Evolutionary conservation across 768 basidiomycete species (phyloP), one percentile per base, ranked within the genome.

Genomic region (Termitomyces sp.): DNA sequence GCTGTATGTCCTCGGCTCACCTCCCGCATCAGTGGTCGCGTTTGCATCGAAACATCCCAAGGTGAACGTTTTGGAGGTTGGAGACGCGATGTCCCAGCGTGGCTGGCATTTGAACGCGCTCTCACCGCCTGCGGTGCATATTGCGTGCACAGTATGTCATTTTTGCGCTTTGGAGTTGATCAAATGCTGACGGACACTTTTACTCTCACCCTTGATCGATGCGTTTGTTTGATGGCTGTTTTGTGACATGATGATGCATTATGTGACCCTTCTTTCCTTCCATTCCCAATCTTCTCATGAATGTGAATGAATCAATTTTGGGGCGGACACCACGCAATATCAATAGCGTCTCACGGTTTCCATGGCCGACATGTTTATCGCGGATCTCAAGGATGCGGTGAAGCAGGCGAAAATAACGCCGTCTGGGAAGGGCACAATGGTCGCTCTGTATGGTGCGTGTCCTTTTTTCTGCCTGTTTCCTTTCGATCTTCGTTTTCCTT

Each of bases 21-120:
- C 96, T 0, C 87, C 88, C 0, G 91, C 92, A 1, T 94, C 93
- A 3, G 92, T 96, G 57, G 87, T 99, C 15, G 96, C 96, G 0
- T 97, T 98, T 68, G 90, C 78, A 9, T 83, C 91, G 51, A 81
- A 77, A 57, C 81, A 85, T 68, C 79, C 78, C 6, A 77, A 75
- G 60, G 75, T 94, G 20, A 89, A 91, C 69, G 84, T 91, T n/a
- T 80, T 93, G 59, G 92, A 92, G 67, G 89, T 99, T 0, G 96
- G 96, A 0, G 96, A 97, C 75, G 79, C 77, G 61, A 96, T 98
- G 94, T 75, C 83, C 32, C 84, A 86, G 71, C 79, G 81, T 44
- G 97, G 96, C 2, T 98, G 96, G 94, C 92, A 96, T 76, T 69
- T 99, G 64, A 98, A 94, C 69, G 95, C 88, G 15, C 72, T 99